Evolutionary conservation across 805 yeast species (phyloP).

Genomic region (Barnettozyma populi): DNA sequence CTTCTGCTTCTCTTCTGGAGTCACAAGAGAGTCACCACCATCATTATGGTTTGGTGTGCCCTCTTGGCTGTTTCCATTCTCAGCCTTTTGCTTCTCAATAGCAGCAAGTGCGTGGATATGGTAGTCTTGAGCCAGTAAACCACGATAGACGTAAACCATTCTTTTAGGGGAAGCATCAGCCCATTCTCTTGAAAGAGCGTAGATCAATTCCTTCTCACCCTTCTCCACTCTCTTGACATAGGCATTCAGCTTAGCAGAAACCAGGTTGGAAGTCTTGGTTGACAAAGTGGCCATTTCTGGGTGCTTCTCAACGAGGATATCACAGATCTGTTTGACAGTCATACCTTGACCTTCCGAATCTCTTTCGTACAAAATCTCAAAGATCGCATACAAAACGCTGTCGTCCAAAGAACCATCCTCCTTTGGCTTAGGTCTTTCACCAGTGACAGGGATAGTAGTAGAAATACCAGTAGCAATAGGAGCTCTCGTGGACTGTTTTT

Average conservation of each 20-base stretch:
- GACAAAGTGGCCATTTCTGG: slow-evolving; percentile 82
- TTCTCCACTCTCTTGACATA: slow-evolving; percentile 82
- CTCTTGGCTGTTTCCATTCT: slow-evolving; percentile 9
- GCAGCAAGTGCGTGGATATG: slow-evolving; percentile 64
- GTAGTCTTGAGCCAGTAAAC: slow-evolving; percentile 69
- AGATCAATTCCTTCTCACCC: slow-evolving; percentile 67
- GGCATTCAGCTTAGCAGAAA: slow-evolving; percentile 78
- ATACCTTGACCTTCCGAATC: slow-evolving; percentile 70
- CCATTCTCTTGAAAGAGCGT: slow-evolving; percentile 83
- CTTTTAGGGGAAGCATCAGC: slow-evolving; percentile 85
- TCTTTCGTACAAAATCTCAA: slow-evolving; percentile 60
- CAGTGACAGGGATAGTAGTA: slow-evolving; percentile 76
- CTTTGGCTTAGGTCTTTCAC: slow-evolving; percentile 67
- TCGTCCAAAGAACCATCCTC: slow-evolving; percentile 63
- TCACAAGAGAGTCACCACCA: slow-evolving; percentile 13
- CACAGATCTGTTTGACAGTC: slow-evolving; percentile 89
- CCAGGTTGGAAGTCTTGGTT: slow-evolving; percentile 74
- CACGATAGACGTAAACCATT: slow-evolving; percentile 85
- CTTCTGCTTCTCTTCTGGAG: slow-evolving; percentile 20
- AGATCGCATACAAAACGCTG: slow-evolving; percentile 70
- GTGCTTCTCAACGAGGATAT: slow-evolving; percentile 63
- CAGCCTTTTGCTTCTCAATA: slow-evolving; percentile 43
- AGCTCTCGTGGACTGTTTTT: slow-evolving; percentile 23
- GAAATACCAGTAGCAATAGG: slow-evolving; percentile 61
- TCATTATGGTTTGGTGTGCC: background rate